A percentile compares a stretch with the other conserved stretches of the same genome.
These are phyloP conservation scores for Hemileccinum rubropunctum DNA, from an alignment of 768 basidiomycete species.

Conservation along the genomic window DNA sequence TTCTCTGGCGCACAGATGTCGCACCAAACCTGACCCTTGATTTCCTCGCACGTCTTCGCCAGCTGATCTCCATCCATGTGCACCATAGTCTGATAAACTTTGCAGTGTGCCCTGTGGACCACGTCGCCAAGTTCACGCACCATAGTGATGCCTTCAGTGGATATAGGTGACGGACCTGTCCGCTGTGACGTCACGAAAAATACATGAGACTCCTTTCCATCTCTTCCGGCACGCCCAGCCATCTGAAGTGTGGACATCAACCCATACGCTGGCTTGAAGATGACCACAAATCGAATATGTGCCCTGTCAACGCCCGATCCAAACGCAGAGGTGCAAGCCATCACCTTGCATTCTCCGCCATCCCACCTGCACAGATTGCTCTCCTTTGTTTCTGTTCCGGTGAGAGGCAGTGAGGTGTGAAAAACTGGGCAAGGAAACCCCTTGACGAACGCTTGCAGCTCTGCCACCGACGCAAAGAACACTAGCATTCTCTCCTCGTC, in stretches of 20 bases:
- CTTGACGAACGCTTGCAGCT: not conserved
- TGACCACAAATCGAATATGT: slow-evolving; percentile 1
- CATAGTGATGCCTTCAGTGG: not conserved
- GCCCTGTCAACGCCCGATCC: slow-evolving; percentile 3
- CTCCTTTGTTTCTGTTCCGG: not conserved
- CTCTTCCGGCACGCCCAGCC: slow-evolving; percentile 6
- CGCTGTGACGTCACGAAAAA: not conserved
- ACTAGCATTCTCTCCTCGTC: slow-evolving; percentile 3
- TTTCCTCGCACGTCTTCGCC: not conserved
- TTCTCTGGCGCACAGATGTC: no score
- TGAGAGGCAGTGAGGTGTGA: not conserved
- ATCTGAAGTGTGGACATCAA: not conserved
- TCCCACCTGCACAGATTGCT: slow-evolving; percentile 4
- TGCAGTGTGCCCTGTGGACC: not conserved
- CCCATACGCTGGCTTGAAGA: not conserved
- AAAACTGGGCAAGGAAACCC: not conserved
- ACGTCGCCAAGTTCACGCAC: not conserved
- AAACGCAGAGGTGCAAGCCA: slow-evolving; percentile 8
- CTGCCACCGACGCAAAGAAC: not conserved
- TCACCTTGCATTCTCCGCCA: not conserved
- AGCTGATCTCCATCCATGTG: not conserved
- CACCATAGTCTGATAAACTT: not conserved
- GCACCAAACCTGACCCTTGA: no score
- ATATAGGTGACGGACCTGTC: not conserved
- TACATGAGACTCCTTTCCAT: slow-evolving; percentile 3